Evolutionary conservation across 176 grass and related monocot genomes (phyloP).

Genomic region (Neostapfia colusana): DNA sequence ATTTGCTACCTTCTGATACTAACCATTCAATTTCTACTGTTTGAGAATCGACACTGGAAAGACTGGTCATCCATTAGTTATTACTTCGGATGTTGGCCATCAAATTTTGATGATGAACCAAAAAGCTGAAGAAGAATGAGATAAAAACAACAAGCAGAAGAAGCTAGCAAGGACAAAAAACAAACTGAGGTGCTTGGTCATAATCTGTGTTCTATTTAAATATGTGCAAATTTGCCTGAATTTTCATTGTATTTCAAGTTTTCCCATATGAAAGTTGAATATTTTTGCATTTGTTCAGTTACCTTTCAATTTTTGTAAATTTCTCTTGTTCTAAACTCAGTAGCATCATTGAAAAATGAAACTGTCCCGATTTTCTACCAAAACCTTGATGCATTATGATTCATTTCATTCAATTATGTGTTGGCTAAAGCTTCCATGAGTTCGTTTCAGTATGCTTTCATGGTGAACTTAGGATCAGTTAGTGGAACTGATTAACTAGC

Average conservation of each 20-base stretch:
- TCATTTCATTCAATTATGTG: not conserved
- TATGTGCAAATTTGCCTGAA: slow-evolving; percentile 21
- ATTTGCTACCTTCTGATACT: slow-evolving; percentile 26
- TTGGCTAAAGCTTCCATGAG: not conserved
- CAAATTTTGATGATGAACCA: slow-evolving; percentile 86
- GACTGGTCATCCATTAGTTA: slow-evolving; percentile 69
- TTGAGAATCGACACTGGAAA: slow-evolving; percentile 92
- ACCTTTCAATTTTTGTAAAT: not conserved
- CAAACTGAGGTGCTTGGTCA: slow-evolving; percentile 77
- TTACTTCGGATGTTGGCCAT: slow-evolving; percentile 85
- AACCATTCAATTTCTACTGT: slow-evolving; percentile 34
- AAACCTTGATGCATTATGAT: not conserved
- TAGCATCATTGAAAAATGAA: slow-evolving; percentile 18
- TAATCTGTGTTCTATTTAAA: slow-evolving; percentile 10
- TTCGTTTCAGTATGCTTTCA: not conserved
- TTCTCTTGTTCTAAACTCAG: slow-evolving; percentile 15
- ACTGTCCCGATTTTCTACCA: not conserved
- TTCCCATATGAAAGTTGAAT: not conserved
- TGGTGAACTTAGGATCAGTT: slow-evolving; percentile 9
- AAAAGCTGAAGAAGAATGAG: slow-evolving; percentile 94
- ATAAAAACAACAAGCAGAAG: slow-evolving; percentile 89
- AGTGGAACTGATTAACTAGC: slow-evolving; percentile 8
- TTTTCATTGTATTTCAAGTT: slow-evolving; percentile 24
- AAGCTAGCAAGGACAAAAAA: slow-evolving; percentile 80
- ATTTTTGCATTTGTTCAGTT: slow-evolving; percentile 1